Evolutionary conservation across 257 asterid genomes (phyloP).

Genomic region (Avicennia marina): DNA sequence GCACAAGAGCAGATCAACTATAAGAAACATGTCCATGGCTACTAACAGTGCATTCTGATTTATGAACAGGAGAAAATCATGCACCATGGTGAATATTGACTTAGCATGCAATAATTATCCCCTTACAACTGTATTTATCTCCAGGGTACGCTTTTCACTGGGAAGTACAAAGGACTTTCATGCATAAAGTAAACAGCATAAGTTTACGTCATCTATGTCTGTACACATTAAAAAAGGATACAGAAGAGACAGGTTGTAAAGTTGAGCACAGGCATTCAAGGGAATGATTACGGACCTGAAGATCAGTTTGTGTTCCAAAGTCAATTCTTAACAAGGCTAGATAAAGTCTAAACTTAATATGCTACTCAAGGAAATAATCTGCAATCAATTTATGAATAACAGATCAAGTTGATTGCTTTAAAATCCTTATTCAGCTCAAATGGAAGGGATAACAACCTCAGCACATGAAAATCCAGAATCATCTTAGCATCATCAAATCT

Average conservation of each 20-base stretch:
- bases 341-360: too few species aligned
- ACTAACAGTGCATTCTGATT: background rate
- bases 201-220: too few species aligned
- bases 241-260: too few species aligned
- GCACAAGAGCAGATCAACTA: conserved; percentile 22
- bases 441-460: background rate
- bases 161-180: background rate
- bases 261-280: too few species aligned
- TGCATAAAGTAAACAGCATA: conserved; percentile 9
- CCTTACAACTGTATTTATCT: background rate
- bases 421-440: background rate
- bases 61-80: background rate
- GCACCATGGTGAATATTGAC: conserved; percentile 14
- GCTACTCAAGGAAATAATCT: too few species aligned
- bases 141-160: background rate
- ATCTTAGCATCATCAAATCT: background rate
- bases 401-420: background rate
- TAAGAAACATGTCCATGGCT: conserved; percentile 2
- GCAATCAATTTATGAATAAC: background rate
- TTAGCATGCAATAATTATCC: background rate
- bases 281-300: too few species aligned
- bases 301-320: too few species aligned
- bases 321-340: too few species aligned
- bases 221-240: too few species aligned
- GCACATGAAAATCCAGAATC: background rate